These are phyloP conservation scores for Eremomyces bilateralis DNA, from an alignment of 495 filamentous ascomycete genomes.

Conservation along the genomic window DNA sequence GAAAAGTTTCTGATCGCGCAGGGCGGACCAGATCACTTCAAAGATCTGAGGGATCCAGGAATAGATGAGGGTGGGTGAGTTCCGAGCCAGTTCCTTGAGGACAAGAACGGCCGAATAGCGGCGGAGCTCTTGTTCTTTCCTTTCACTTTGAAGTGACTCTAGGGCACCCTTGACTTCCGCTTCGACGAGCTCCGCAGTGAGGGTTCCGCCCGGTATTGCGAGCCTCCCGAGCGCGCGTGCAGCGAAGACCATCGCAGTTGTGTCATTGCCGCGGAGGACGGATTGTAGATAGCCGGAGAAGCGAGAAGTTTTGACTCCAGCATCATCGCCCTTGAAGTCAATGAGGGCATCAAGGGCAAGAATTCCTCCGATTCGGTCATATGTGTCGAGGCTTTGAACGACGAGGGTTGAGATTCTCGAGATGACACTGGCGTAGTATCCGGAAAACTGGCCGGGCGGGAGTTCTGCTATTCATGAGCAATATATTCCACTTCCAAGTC, in stretches of 20 bases:
- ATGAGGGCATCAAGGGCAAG: constrained; percentile 80
- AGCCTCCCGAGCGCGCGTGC: constrained; percentile 73
- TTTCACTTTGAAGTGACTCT: constrained; percentile 90
- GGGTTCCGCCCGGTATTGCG: constrained; percentile 74
- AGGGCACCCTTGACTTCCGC: constrained; percentile 85
- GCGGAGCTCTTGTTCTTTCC: constrained; percentile 51
- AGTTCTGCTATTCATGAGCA: constrained; percentile 34
- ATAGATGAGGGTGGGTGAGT: constrained; percentile 85
- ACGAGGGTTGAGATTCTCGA: constrained; percentile 52
- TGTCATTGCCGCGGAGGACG: constrained; percentile 74
- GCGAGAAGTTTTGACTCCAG: constrained; percentile 77
- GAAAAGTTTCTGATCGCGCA: constrained; percentile 68
- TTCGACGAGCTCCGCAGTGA: constrained; percentile 91
- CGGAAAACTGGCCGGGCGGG: constrained; percentile 48
- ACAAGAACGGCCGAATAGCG: constrained; percentile 81
- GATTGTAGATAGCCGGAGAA: constrained; percentile 78
- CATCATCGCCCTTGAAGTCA: constrained; percentile 88
- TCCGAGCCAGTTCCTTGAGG: constrained; percentile 69
- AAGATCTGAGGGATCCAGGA: constrained; percentile 76
- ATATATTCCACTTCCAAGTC: constrained; percentile 1
- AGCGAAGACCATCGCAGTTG: constrained; percentile 64
- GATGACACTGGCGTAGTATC: constrained; percentile 62
- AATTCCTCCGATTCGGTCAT: constrained; percentile 76
- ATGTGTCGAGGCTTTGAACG: constrained; percentile 57
- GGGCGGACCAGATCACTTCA: constrained; percentile 83